Conservation (phyloP, 257 asterid genomes). For the Petunia secreta region DNA sequence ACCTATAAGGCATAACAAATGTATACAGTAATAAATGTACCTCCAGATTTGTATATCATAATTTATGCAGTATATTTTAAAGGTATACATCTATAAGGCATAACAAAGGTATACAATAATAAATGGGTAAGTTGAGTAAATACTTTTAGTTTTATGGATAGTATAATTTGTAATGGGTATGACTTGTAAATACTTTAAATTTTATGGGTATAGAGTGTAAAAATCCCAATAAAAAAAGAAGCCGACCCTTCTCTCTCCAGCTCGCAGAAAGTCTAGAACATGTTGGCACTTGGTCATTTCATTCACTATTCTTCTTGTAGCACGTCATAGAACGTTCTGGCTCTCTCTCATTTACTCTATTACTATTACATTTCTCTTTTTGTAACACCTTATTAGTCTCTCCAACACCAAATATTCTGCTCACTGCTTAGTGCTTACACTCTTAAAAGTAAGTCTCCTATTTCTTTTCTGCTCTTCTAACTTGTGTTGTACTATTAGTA, state of each 20-base stretch:
- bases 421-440: neutral
- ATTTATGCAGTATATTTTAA: no score
- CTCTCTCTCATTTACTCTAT: neutral
- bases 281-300: neutral
- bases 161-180: no score
- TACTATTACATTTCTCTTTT: neutral
- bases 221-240: no score
- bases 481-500: neutral
- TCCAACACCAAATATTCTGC: neutral
- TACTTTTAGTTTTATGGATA: no score
- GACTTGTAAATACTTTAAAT: no score
- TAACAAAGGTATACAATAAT: no score
- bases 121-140: no score
- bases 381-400: neutral
- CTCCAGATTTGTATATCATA: no score
- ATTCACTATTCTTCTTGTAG: neutral
- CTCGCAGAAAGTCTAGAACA: conserved; percentile 1
- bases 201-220: no score
- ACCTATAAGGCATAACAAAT: no score
- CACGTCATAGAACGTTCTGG: neutral
- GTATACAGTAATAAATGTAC: no score
- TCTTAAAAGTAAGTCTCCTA: neutral
- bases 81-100: no score
- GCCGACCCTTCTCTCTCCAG: neutral
- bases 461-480: neutral